Evolutionary conservation across 805 yeast species (phyloP).

Genomic region (Zygotorulaspora florentina): DNA sequence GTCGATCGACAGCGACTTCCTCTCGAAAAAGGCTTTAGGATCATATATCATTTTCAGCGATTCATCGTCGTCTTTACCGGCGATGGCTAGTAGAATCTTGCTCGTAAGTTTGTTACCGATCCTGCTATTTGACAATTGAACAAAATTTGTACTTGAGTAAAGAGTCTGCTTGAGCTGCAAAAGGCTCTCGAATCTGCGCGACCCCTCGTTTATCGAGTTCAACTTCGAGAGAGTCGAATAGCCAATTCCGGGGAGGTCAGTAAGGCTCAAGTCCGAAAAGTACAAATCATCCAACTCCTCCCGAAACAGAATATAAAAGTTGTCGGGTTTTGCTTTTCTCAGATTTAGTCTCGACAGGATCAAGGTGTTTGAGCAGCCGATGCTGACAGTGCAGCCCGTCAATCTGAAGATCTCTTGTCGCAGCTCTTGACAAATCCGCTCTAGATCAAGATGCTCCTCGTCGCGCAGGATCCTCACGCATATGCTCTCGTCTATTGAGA

Average conservation of each 20-base stretch:
- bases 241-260: constrained; percentile 63
- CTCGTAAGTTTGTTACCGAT: constrained; percentile 71
- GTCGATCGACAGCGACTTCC: constrained; percentile 82
- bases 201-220: constrained; percentile 7
- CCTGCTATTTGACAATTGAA: constrained; percentile 37
- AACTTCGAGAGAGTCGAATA: constrained; percentile 47
- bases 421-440: constrained; percentile 28
- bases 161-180: constrained; percentile 4
- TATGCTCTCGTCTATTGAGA: constrained; percentile 90
- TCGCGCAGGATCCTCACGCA: constrained; percentile 18
- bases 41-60: constrained; percentile 46
- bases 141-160: constrained; percentile 8
- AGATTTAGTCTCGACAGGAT: constrained; percentile 74
- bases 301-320: constrained; percentile 41
- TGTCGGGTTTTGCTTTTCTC: constrained; percentile 76
- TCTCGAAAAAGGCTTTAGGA: constrained; percentile 44
- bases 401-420: constrained; percentile 40
- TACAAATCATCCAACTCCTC: constrained; percentile 38
- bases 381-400: constrained; percentile 67
- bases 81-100: constrained; percentile 53
- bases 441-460: constrained; percentile 2
- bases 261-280: constrained; percentile 26
- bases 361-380: constrained; percentile 74
- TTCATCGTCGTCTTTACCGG: constrained; percentile 65
- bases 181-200: not conserved